phyloP scores from a whole-genome alignment of 164 flowering plant genomes.

The Tinospora cordifolia region DNA sequence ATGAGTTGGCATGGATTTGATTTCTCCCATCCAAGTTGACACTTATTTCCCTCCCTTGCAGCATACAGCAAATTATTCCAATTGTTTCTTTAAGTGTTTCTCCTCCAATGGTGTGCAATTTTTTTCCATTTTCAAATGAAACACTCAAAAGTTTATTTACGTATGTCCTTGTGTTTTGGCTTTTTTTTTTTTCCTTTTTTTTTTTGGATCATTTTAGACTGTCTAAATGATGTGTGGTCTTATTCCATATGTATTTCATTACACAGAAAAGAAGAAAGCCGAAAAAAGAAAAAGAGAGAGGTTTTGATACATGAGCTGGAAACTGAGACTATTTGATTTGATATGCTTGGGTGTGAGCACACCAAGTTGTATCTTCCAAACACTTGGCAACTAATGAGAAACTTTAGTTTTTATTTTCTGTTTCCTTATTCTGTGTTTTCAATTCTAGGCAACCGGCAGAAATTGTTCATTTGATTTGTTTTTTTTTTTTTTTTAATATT shows the following conservation, averaged over 20 bases:
- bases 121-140: not conserved
- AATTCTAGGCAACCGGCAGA: not conserved
- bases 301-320: not conserved
- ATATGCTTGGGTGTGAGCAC: too few relatives aligned
- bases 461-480: not conserved
- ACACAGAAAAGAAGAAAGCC: too few relatives aligned
- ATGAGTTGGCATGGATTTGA: not conserved
- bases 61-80: not conserved
- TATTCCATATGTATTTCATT: too few relatives aligned
- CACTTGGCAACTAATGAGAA: not conserved
- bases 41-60: not conserved
- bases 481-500: not conserved
- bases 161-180: not conserved
- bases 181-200: too few relatives aligned
- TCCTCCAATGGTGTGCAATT: not conserved
- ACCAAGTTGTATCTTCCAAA: too few relatives aligned
- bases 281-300: too few relatives aligned
- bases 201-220: too few relatives aligned
- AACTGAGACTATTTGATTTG: too few relatives aligned
- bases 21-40: not conserved
- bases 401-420: not conserved
- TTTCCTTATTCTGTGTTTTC: not conserved
- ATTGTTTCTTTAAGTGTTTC: too few relatives aligned
- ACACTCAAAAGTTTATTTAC: not conserved
- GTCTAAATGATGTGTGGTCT: too few relatives aligned